Evolutionary conservation across 176 grass and related monocot species (phyloP).

Genomic region (Bothriochloa decipiens): DNA sequence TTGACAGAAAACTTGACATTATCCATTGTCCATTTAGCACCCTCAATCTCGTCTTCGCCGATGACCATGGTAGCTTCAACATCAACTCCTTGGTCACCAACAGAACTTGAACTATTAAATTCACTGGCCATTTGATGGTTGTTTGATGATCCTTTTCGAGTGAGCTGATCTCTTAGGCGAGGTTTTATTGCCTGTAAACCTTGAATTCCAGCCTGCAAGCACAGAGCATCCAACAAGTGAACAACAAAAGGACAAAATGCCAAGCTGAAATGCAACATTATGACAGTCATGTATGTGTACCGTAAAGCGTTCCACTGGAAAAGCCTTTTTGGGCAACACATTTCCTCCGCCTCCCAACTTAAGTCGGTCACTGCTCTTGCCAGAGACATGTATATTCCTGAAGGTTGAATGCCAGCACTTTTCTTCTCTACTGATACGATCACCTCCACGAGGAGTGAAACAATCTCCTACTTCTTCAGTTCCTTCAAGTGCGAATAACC

Average conservation of each 20-base stretch:
- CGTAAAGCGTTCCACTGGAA: slow-evolving; percentile 82
- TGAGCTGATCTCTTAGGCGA: slow-evolving; percentile 43
- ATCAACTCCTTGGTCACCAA: slow-evolving; percentile 76
- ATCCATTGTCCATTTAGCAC: slow-evolving; percentile 80
- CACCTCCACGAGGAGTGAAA: slow-evolving; percentile 47
- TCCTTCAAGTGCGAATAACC: slow-evolving; percentile 98
- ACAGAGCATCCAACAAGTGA: slow-evolving; percentile 35
- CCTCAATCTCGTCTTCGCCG: slow-evolving; percentile 61
- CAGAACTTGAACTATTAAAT: slow-evolving; percentile 33
- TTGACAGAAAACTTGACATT: slow-evolving; percentile 98
- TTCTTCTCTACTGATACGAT: slow-evolving; percentile 85
- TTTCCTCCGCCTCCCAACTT: slow-evolving; percentile 46
- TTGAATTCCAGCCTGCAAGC: slow-evolving; percentile 80
- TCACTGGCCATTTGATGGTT: slow-evolving; percentile 34
- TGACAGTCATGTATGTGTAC: slow-evolving; percentile 45
- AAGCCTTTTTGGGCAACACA: slow-evolving; percentile 43
- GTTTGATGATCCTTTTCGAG: slow-evolving; percentile 47
- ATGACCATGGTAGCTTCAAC: slow-evolving; percentile 77
- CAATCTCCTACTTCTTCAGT: slow-evolving; percentile 61
- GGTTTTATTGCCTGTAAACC: slow-evolving; percentile 96
- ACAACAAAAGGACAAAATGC: slow-evolving; percentile 19
- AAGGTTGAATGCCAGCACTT: slow-evolving; percentile 99
- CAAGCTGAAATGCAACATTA: slow-evolving; percentile 31
- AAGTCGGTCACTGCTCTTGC: slow-evolving; percentile 70
- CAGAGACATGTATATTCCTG: slow-evolving; percentile 75